These are phyloP conservation scores for Phaeodactylum tricornutum DNA, from an alignment of 108 stramenopile species.

Conservation along the genomic window DNA sequence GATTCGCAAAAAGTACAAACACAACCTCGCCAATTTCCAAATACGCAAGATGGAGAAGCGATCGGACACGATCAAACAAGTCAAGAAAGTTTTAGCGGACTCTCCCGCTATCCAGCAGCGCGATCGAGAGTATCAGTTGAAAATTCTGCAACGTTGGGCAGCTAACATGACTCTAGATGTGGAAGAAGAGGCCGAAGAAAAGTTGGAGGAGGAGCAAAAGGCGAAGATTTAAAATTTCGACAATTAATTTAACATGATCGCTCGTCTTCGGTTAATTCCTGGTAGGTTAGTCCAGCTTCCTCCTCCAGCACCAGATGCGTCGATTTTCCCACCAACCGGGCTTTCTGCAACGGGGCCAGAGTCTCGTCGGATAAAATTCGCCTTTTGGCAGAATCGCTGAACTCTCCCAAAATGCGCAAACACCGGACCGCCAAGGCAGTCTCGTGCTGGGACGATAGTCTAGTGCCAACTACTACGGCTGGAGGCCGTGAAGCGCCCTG, in stretches of 20 bases:
- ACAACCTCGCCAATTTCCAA: constrained; percentile 37
- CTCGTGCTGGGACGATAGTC: constrained; percentile 33
- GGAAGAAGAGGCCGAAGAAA: not conserved
- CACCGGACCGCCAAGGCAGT: constrained; percentile 29
- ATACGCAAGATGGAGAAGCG: constrained; percentile 61
- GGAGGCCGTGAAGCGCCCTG: constrained; percentile 29
- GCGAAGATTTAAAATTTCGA: too few species aligned
- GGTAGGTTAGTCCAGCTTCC: constrained; percentile 20
- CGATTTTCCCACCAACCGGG: constrained; percentile 15
- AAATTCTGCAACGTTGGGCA: constrained; percentile 48
- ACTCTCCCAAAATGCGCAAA: constrained; percentile 18
- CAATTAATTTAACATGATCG: too few species aligned
- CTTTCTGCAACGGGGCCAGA: constrained; percentile 22
- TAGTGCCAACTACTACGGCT: constrained; percentile 16
- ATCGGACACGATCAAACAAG: constrained; percentile 24
- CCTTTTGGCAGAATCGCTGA: not conserved
- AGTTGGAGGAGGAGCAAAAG: too few species aligned
- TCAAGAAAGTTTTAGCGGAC: constrained; percentile 28
- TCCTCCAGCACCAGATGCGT: constrained; percentile 18
- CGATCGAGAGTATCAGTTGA: constrained; percentile 57
- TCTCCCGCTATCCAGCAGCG: constrained; percentile 26
- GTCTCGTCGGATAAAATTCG: constrained; percentile 9
- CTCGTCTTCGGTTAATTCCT: constrained; percentile 18
- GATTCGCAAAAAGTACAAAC: constrained; percentile 50
- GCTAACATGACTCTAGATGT: not conserved